Conservation (phyloP, 441 rosid species). For the Erodium texanum region DNA sequence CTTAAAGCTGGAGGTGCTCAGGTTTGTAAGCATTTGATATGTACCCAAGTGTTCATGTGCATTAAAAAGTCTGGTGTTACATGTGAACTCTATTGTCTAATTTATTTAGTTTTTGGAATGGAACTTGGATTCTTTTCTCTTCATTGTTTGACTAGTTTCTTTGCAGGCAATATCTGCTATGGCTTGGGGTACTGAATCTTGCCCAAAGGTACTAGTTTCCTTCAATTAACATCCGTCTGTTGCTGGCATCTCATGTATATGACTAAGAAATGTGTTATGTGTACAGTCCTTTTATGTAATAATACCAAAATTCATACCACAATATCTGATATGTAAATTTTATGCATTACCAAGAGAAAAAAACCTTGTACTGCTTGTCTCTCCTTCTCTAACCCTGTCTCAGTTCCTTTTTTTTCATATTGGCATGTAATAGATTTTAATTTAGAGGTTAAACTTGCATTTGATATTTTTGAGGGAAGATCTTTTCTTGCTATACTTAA, state of each 20-base stretch:
- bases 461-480: neutral
- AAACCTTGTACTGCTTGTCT: neutral
- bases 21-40: constrained; percentile 33
- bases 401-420: neutral
- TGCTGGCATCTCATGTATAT: neutral
- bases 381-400: neutral
- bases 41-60: neutral
- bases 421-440: neutral
- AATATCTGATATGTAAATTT: neutral
- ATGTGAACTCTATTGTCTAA: neutral
- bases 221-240: neutral
- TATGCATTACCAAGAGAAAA: neutral
- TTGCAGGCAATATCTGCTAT: constrained; percentile 84
- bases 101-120: neutral
- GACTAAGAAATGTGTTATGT: neutral
- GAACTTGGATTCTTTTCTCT: constrained; percentile 4
- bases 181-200: constrained; percentile 97
- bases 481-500: neutral
- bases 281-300: neutral
- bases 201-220: constrained; percentile 67
- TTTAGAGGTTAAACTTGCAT: neutral
- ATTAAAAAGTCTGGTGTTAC: constrained; percentile 6
- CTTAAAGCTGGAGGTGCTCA: constrained; percentile 97
- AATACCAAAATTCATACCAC: neutral
- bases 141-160: constrained; percentile 9